Evolutionary conservation across 345 rosid genomes (phyloP), one percentile per base, ranked within the genome.

Genomic region (Litchi chinensis): DNA sequence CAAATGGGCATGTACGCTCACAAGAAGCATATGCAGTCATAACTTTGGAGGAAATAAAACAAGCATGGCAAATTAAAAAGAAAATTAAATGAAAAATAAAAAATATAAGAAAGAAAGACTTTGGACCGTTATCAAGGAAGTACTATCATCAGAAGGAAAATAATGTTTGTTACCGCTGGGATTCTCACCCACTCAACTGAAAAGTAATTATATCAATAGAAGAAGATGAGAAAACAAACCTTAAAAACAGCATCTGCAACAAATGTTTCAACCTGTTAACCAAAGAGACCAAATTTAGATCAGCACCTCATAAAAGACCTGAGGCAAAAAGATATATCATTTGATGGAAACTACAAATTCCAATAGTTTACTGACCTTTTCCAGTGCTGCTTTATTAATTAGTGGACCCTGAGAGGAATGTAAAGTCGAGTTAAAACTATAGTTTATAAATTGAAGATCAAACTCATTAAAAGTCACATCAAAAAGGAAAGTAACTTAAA

Each of bases 331-430:
- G 26, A 77, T 62, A 76, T 2, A 57, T 32, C 21, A 39, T 57
- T 76, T 62, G 59, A 72, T 66, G 65, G 59, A 68, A 76, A 63
- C 32, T 22, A 83, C 66, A 68, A 41, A 9, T 65, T 12, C 18
- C 41, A 57, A 68, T 79, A 65, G 79, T 37, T 83, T 68, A 26
- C 83, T 60, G 74, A 94, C 98, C 98, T 96, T 96, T 56, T 93
- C 82, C 52, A 96, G 76, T 62, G 95, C 98, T 83, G 98, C 94
- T 85, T 91, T 95, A 86, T 94, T 96, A 79, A 96, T 96, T 78
- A 96, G 91, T 41, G 98, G 98, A 76, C 99, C 99, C 99, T 96
- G 91, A 65, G 44, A 77, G 32, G 73, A 80, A 82, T 21, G 13
- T 56, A 83, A 12, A 40, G 67, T 73, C 40, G 21, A 59, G 32